Evolutionary conservation across 441 rosid genomes (phyloP).

Genomic region (Pelargonium cotyledonis): DNA sequence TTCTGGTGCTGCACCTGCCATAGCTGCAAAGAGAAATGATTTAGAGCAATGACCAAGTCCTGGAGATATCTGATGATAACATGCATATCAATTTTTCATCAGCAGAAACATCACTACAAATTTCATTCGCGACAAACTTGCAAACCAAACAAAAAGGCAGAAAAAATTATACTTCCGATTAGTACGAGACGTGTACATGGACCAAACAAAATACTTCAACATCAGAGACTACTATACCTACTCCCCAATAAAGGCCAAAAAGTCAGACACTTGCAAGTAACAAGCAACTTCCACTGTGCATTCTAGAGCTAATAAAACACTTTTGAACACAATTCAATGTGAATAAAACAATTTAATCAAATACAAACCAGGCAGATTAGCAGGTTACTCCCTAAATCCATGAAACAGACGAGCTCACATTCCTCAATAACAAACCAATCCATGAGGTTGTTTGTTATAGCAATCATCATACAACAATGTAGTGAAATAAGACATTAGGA

Average conservation of each 20-base stretch:
- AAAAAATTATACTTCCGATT: slow-evolving; percentile 64
- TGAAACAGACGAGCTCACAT: too few relatives aligned
- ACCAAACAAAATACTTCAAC: slow-evolving; percentile 14
- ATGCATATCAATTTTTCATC: not conserved
- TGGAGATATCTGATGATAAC: too few relatives aligned
- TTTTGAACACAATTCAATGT: too few relatives aligned
- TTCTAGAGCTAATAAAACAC: too few relatives aligned
- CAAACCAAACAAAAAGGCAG: slow-evolving; percentile 33
- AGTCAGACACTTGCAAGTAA: too few relatives aligned
- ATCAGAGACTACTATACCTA: slow-evolving; percentile 32
- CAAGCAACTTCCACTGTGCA: too few relatives aligned
- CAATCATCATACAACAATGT: too few relatives aligned
- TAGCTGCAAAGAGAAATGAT: slow-evolving; percentile 31
- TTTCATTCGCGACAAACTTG: not conserved
- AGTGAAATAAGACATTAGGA: not conserved
- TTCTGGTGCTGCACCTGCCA: slow-evolving; percentile 71
- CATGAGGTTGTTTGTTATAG: too few relatives aligned
- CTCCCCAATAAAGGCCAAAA: slow-evolving; percentile 28
- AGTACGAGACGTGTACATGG: slow-evolving; percentile 26
- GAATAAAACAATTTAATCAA: too few relatives aligned
- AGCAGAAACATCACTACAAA: not conserved
- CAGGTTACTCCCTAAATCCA: too few relatives aligned
- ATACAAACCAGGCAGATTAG: too few relatives aligned
- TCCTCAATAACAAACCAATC: too few relatives aligned
- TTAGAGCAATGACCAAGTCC: not conserved